Base-by-base conservation (phyloP, 176 grass and related monocot species). In the Oryza longistaminata region DNA sequence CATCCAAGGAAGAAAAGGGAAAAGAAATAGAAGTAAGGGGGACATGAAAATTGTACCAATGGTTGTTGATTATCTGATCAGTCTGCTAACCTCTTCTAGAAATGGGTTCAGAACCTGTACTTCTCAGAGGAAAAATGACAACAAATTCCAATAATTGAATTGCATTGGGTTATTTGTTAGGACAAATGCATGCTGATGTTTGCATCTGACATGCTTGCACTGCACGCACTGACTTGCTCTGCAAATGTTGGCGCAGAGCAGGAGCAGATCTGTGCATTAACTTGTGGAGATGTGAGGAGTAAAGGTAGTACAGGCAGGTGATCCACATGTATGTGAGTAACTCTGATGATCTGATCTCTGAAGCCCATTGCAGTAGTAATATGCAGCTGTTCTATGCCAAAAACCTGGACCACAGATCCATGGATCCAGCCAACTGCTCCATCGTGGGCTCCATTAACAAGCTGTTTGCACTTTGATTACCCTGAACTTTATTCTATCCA, bases 261-360 rank as follows among this genome's bases (percentile, higher is more conserved):
- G 10, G 7, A 7, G 25, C 10, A 61, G 64, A 71, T 71, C 49
- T 65, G 71, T 64, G 77, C 27, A 72, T 62, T 87, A 62, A 78
- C 74, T 78, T 35, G 67, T 48, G 55, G 39, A 76, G 64, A 61
- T 40, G 70, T 49, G 66, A 7, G 21, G 26, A 66, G 83, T 86
- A 86, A 90, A 82, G 58, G 72, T 81, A n/a, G 15, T 22, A 60
- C 76, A 79, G 64, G 76, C 83, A 90, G 73, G 73, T 60, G 74
- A 83, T 79, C 46, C 83, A 83, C 84, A 62, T 86, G 78, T 11
- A 66, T 37, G 79, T 1, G 43, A 76, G 65, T 78, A 82, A 55
- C 60, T 85, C n/a, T 66, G 26, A 26, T 80, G 53, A 26, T 74
- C 17, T 83, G 73, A 84, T 34, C 10, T 61, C 64, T 86, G 67